Evolutionary conservation across 371 early-diverging fungal genomes (phyloP), one percentile per base, ranked within the genome.

Genomic region (Mortierella sp.): DNA sequence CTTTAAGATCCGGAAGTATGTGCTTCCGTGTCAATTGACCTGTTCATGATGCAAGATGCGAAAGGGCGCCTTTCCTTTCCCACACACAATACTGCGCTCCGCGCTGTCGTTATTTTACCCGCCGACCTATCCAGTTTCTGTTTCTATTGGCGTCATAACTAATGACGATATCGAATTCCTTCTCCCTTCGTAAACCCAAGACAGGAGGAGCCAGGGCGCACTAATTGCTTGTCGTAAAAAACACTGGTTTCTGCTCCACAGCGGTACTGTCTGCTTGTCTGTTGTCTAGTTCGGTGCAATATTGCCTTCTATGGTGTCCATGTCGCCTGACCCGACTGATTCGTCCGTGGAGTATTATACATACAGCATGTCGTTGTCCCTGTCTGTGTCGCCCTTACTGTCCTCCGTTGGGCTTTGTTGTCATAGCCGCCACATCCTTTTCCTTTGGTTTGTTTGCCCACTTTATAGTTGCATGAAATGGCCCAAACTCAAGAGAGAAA

Each of bases 381-480:
- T 59, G 61, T 59, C 16, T 59, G 61, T 59, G 61, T 31, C 16
- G 1, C 14, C 26, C 57, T 5, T 31, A 3, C 28, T 57, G 14
- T 31, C 16, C 2, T 14, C 0, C 16, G 14, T n/a, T n/a, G n/a
- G n/a, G 6, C 43, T 40, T 21, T 28, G 57, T 21, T 37, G 21
- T 2, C 8, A 64, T 8, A 16, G 34, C 19, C 24, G 19, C n/a
- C n/a, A n/a, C 50, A 10, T 59, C 61, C 34, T 16, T 28, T 19
- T 21, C 37, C 64, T 34, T 19, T 37, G 59, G 26, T n/a, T 54
- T 34, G 8, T 19, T 34, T 37, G 61, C 14, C 24, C 43, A 67
- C 24, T 24, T 67, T 67, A 67, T 67, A 10, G 67, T 67, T 67
- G 67, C 67, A 67, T 67, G 67, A 67, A 67, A 37, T 67, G 67